Percentiles rank a stretch among this genome's conserved stretches.
Evolutionary conservation across 2,329 filamentous ascomycete genomes (phyloP).

Genomic region (Colletotrichum brevisporum): DNA sequence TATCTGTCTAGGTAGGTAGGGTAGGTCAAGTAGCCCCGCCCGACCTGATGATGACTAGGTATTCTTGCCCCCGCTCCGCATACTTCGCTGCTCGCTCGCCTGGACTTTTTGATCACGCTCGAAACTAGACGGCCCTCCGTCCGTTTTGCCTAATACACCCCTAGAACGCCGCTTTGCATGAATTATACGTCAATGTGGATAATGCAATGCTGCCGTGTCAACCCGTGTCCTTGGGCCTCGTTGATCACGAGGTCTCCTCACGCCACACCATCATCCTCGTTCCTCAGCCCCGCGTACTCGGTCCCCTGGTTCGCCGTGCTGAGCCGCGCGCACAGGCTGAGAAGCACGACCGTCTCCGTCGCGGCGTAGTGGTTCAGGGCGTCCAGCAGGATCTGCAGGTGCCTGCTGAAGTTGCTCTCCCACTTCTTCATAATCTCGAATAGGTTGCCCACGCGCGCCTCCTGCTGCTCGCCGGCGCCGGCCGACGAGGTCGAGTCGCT

Average conservation of each 20-base stretch:
- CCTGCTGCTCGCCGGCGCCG: constrained; percentile 54
- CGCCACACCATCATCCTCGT: constrained; percentile 65
- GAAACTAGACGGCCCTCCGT: not conserved
- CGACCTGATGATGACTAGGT: not conserved
- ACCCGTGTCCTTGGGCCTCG: not conserved
- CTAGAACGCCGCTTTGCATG: constrained; percentile 25
- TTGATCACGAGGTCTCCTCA: not conserved
- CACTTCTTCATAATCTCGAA: constrained; percentile 92
- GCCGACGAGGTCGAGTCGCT: constrained; percentile 52
- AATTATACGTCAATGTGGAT: constrained; percentile 5
- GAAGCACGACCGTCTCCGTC: constrained; percentile 93
- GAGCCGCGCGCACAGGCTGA: constrained; percentile 87
- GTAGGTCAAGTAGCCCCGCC: constrained; percentile 10
- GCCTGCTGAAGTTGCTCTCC: constrained; percentile 92
- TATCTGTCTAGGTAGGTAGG: constrained; percentile 35
- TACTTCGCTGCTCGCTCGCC: not conserved
- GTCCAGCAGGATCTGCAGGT: constrained; percentile 93
- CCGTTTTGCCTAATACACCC: not conserved
- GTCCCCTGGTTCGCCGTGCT: constrained; percentile 86
- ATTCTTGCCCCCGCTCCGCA: too few relatives aligned
- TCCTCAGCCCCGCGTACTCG: constrained; percentile 71
- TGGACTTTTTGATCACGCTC: not conserved
- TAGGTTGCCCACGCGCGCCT: constrained; percentile 77
- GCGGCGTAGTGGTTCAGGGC: constrained; percentile 97
- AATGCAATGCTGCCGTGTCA: constrained; percentile 1